Evolutionary conservation across 2,329 filamentous ascomycete species (phyloP), one percentile per base, ranked within the genome.

Genomic region (Epichloe elymi): DNA sequence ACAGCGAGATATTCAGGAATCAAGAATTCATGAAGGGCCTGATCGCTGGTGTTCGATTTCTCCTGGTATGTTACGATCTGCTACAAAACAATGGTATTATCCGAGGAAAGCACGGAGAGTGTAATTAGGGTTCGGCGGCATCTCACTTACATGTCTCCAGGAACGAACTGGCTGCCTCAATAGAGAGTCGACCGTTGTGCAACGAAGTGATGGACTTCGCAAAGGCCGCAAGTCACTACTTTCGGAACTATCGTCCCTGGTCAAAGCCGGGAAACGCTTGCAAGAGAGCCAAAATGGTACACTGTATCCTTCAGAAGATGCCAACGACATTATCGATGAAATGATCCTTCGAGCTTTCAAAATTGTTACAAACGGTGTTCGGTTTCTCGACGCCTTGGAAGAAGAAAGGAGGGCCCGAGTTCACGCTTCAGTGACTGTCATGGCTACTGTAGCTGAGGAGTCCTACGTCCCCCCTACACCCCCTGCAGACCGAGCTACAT

Each of bases 21-120:
- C 88, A 95, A 64, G 90, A 96, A 63, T 93, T 95, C 64, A 91
- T 96, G 75, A 85, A 89, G 67, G 88, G 88, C 23, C 84, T 96
- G 63, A 94, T 97, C 61, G 90, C 89, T 8, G 93, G 93, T 35
- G 91, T 97, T 51, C 82, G 93, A 46, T 90, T 85, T 69, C 77
- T 98, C 41, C 67, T 98, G 67, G 88, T 94, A 77, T 70, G 87
- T 75, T 36, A 35, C 11, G 3, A 37, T 26, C 30, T 45, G 4
- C 39, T 49, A 26, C 17, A 17, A 30, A n/a, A 14, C 4, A 20
- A 38, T 10, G 39, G n/a, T 30, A 15, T 8, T 8, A 26, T 12
- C 5, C 15, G 12, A 17, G 37, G 37, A 42, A 50, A 23, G 26
- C 30, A 12, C 36, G 39, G n/a, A 15, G 8, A 43, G 15, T 2